phyloP scores from a whole-genome alignment of 495 filamentous ascomycete genomes.

The Trichoderma asperelloides region DNA sequence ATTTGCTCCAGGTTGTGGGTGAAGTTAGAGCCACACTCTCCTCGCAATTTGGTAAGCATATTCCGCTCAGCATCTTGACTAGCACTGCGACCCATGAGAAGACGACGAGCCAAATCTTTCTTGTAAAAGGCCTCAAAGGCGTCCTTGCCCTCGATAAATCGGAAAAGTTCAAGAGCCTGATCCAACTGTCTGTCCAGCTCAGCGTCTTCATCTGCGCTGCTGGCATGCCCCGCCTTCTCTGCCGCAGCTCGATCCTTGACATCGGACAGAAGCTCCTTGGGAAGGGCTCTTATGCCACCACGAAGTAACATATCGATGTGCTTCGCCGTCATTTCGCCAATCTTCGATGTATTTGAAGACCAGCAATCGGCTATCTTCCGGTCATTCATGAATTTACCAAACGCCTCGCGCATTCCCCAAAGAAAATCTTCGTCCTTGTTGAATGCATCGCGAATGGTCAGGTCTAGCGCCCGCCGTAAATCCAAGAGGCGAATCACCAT shows the following conservation, averaged over 20 bases:
- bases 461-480: conserved; percentile 73
- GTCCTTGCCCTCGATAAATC: conserved; percentile 94
- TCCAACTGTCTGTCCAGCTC: conserved; percentile 87
- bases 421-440: conserved; percentile 61
- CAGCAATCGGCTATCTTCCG: conserved; percentile 58
- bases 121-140: conserved; percentile 99
- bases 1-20: conserved; percentile 97
- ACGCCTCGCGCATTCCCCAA: conserved; percentile 71
- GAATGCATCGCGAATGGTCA: conserved; percentile 64
- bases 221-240: conserved; percentile 45
- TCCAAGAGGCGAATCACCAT: conserved; percentile 80
- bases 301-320: conserved; percentile 87
- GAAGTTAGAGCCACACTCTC: conserved; percentile 85
- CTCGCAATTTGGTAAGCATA: conserved; percentile 86
- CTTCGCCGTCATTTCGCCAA: conserved; percentile 97
- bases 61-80: conserved; percentile 90
- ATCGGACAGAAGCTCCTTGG: conserved; percentile 45
- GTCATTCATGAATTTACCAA: conserved; percentile 85
- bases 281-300: conserved; percentile 74
- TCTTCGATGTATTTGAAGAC: conserved; percentile 78
- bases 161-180: conserved; percentile 84
- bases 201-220: conserved; percentile 71
- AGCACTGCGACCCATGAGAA: conserved; percentile 85
- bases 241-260: conserved; percentile 38
- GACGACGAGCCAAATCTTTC: conserved; percentile 79